Percentiles rank a stretch among this genome's conserved stretches.
Evolutionary conservation across 306 rosid genomes (phyloP).

Genomic region (Lablab purpureus): DNA sequence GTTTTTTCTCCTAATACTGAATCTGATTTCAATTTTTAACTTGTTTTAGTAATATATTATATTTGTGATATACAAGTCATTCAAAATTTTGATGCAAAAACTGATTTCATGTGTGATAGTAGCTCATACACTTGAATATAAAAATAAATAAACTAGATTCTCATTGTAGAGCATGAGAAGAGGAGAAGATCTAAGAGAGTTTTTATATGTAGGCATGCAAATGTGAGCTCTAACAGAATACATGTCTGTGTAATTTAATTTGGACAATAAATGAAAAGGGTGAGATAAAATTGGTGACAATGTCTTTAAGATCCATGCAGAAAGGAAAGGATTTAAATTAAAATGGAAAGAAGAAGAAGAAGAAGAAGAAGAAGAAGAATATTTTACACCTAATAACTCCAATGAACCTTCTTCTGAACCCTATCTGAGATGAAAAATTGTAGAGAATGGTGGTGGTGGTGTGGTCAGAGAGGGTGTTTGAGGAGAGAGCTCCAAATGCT

Average conservation of each 20-base stretch:
- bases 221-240: no score
- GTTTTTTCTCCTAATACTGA: no score
- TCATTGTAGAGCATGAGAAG: no score
- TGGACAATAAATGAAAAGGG: neutral
- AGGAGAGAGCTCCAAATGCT: conserved; percentile 61
- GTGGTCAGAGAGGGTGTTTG: conserved; percentile 46
- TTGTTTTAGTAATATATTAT: no score
- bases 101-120: no score
- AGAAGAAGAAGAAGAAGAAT: neutral
- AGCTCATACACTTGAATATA: no score
- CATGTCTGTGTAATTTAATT: neutral
- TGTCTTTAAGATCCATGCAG: neutral
- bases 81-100: no score
- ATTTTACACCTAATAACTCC: conserved; percentile 31
- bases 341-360: neutral
- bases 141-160: no score
- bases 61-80: no score
- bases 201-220: neutral
- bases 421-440: conserved; percentile 9
- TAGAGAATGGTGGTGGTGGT: neutral
- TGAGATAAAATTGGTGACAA: neutral
- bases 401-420: conserved; percentile 3
- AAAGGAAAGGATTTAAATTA: neutral
- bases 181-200: neutral
- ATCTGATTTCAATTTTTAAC: no score